Evolutionary conservation across 768 basidiomycete species (phyloP).

Genomic region (Mycena metata): DNA sequence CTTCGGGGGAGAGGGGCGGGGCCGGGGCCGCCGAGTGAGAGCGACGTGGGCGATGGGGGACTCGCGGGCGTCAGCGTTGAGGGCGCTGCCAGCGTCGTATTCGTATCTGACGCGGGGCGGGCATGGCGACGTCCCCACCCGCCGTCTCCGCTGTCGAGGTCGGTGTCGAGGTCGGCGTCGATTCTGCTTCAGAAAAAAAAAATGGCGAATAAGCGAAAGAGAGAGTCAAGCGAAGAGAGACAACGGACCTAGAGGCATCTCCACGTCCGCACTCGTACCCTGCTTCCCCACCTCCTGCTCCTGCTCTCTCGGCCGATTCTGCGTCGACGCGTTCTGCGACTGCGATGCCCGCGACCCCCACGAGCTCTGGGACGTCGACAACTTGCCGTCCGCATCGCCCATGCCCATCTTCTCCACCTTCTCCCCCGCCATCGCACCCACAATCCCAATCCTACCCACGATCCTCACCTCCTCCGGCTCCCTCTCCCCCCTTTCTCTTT

Average conservation of each 20-base stretch:
- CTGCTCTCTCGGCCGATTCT: no score
- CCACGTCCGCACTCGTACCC: conserved; percentile 7
- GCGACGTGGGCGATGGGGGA: background rate
- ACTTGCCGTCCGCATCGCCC: no score
- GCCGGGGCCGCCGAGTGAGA: no score
- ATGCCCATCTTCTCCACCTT: background rate
- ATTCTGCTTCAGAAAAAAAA: background rate
- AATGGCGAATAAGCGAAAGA: background rate
- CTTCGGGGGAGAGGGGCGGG: conserved; percentile 33
- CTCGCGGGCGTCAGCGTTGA: background rate
- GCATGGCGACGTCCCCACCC: background rate
- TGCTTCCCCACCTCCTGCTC: background rate
- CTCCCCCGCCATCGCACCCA: background rate
- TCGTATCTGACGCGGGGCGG: background rate
- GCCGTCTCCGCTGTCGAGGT: no score
- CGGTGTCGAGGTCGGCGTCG: no score
- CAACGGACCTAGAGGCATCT: conserved; percentile 6
- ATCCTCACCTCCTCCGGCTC: background rate
- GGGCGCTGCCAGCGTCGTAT: background rate
- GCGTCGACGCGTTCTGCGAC: no score
- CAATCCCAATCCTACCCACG: no score
- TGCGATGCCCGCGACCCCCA: no score
- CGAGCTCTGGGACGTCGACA: no score
- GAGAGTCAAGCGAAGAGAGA: background rate
- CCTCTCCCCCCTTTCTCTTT: conserved; percentile 12